Percentiles rank a stretch among this genome's conserved stretches.
Conservation (phyloP, 257 asterid genomes). For the Cinchona pubescens region DNA sequence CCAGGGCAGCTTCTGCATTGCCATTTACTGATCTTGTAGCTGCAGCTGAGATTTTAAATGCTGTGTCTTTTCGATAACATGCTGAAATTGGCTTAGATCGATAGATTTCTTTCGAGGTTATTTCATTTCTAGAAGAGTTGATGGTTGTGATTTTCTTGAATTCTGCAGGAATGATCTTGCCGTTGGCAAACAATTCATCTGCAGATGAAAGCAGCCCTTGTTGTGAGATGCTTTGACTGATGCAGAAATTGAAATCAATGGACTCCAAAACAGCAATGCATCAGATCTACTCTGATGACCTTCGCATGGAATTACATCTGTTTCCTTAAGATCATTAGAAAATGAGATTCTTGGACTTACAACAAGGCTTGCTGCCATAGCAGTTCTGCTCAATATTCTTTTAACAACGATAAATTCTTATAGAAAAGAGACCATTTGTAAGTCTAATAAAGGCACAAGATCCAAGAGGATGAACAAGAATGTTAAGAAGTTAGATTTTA, state of each 20-base stretch:
- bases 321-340: conserved; percentile 60
- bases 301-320: conserved; percentile 44
- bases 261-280: conserved; percentile 43
- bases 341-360: conserved; percentile 73
- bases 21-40: neutral
- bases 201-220: conserved; percentile 53
- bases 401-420: conserved; percentile 1
- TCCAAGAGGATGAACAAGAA: conserved; percentile 15
- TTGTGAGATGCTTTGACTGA: conserved; percentile 25
- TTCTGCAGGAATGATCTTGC: conserved; percentile 68
- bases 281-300: conserved; percentile 32
- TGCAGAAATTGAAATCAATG: conserved; percentile 63
- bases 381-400: neutral
- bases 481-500: conserved; percentile 19
- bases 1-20: neutral
- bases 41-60: neutral
- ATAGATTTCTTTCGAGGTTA: conserved; percentile 7
- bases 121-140: neutral
- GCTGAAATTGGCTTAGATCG: conserved; percentile 22
- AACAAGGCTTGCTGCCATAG: conserved; percentile 59
- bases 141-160: conserved; percentile 31
- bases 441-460: conserved; percentile 3
- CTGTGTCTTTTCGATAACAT: neutral
- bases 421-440: conserved; percentile 4
- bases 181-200: conserved; percentile 77